A percentile compares a stretch with the other conserved stretches of the same genome.
Conservation (phyloP, 106 monocot species). For the Acanthochlamys bracteata region DNA sequence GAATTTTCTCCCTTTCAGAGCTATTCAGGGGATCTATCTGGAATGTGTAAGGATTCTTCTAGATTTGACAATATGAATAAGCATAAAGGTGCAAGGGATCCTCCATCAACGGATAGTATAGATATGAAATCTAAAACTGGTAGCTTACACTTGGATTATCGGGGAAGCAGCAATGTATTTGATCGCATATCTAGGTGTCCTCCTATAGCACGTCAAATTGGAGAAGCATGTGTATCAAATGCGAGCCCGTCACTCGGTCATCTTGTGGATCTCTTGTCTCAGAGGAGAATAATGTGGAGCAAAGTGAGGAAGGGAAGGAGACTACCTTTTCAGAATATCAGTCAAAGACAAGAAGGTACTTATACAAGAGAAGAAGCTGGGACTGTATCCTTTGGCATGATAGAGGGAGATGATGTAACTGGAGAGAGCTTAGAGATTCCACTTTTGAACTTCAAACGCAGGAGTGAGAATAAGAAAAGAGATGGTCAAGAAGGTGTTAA, state of each 20-base stretch:
- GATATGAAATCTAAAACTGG: no score
- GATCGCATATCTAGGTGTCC: constrained; percentile 17
- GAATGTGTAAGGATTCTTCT: neutral
- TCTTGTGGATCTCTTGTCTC: constrained; percentile 1
- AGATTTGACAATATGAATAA: neutral
- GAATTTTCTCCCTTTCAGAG: neutral
- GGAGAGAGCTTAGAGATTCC: constrained; percentile 1
- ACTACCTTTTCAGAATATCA: neutral
- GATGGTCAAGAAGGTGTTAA: neutral
- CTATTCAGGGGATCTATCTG: neutral
- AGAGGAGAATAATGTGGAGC: constrained; percentile 5
- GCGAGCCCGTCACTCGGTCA: neutral
- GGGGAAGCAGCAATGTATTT: constrained; percentile 11
- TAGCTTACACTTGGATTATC: neutral
- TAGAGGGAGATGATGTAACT: neutral
- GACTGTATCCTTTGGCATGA: neutral
- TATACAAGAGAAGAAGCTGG: neutral
- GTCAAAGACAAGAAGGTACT: neutral
- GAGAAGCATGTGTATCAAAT: neutral
- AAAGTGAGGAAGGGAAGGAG: neutral
- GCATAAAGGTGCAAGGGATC: neutral
- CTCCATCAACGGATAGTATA: neutral
- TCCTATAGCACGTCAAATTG: neutral
- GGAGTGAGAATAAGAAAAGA: constrained; percentile 6
- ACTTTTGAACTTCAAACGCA: constrained; percentile 21